Conservation (phyloP, 192 early-diverging fungal genomes). For the Coemansia sp. region DNA sequence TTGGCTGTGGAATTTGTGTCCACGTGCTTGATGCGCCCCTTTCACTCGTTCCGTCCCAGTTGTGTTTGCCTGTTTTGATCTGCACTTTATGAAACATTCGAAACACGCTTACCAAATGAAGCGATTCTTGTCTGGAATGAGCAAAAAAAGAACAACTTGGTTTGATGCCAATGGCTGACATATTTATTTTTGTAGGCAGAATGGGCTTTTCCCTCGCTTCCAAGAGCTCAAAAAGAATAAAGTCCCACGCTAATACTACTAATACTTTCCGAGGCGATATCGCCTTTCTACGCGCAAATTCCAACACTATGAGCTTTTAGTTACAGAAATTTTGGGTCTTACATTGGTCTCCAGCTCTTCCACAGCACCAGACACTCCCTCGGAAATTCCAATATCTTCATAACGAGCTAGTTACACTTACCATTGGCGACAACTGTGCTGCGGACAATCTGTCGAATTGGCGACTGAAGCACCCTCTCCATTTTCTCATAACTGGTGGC, state of each 20-base stretch:
- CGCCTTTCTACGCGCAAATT: neutral
- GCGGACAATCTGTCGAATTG: neutral
- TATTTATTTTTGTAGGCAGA: too few relatives aligned
- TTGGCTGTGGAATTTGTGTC: neutral
- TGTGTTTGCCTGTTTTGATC: too few relatives aligned
- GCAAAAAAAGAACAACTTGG: neutral
- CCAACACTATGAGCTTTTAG: neutral
- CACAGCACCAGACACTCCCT: too few relatives aligned
- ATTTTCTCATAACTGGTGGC: too few relatives aligned
- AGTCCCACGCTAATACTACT: neutral
- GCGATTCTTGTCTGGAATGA: too few relatives aligned
- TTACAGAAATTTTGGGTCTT: neutral
- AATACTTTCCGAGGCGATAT: neutral
- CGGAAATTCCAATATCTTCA: too few relatives aligned
- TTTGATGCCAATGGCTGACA: neutral
- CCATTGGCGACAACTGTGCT: neutral
- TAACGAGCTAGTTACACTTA: too few relatives aligned
- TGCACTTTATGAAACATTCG: neutral
- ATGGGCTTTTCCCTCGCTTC: too few relatives aligned
- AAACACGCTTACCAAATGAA: neutral
- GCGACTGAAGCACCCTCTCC: too few relatives aligned
- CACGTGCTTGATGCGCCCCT: neutral
- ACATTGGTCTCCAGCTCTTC: too few relatives aligned
- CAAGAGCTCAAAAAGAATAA: neutral
- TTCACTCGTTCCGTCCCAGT: too few relatives aligned